Percentiles rank a stretch among this genome's conserved stretches.
Evolutionary conservation across 2,329 filamentous ascomycete species (phyloP).

Genomic region (Ascocoryne sarcoides): DNA sequence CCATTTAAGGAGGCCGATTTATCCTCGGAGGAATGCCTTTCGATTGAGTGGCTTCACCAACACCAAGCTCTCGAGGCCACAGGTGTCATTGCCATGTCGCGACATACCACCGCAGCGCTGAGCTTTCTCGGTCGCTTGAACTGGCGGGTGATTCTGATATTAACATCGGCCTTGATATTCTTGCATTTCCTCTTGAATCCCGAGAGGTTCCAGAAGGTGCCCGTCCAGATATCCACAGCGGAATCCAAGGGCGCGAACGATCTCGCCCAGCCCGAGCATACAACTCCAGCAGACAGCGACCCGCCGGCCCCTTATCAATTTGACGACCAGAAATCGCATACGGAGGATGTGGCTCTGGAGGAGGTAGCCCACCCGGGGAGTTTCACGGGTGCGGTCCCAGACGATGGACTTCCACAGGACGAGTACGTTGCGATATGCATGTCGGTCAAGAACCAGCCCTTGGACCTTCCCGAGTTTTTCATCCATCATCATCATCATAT

Average conservation of each 20-base stretch:
- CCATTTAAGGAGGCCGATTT: too few species aligned
- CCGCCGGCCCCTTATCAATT: too few species aligned
- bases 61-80: too few species aligned
- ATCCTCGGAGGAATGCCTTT: too few species aligned
- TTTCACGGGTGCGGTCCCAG: neutral
- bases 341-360: too few species aligned
- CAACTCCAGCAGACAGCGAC: too few species aligned
- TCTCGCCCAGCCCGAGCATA: too few species aligned
- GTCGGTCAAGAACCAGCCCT: slow-evolving; percentile 18
- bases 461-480: slow-evolving; percentile 23
- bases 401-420: slow-evolving; percentile 1
- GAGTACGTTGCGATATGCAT: slow-evolving; percentile 23
- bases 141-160: neutral
- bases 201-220: neutral
- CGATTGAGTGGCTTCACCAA: too few species aligned
- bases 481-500: slow-evolving; percentile 25
- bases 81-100: too few species aligned
- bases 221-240: too few species aligned
- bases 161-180: neutral
- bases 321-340: too few species aligned
- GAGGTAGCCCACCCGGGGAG: neutral
- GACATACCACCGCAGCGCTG: neutral
- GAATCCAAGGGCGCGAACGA: too few species aligned
- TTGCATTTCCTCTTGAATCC: neutral
- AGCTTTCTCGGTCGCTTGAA: neutral